These are phyloP conservation scores for Fusarium longipes DNA, from an alignment of 2,329 filamentous ascomycete species.

Conservation along the genomic window DNA sequence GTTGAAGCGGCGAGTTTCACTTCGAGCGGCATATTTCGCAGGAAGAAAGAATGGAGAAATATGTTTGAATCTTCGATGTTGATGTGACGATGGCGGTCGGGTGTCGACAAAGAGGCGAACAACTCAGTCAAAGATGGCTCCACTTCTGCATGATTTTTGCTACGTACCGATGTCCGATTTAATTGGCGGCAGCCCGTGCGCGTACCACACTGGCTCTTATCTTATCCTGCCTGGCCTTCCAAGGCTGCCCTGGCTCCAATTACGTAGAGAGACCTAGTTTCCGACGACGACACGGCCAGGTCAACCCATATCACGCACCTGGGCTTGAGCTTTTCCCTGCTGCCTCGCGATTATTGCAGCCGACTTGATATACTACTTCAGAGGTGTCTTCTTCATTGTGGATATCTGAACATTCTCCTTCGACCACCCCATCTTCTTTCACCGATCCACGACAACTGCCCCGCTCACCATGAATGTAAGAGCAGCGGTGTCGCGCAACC, in stretches of 20 bases:
- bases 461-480: slow-evolving; percentile 48
- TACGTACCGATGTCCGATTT: slow-evolving; percentile 42
- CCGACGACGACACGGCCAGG: slow-evolving; percentile 31
- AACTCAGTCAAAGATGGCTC: slow-evolving; percentile 36
- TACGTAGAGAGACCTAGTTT: slow-evolving; percentile 29
- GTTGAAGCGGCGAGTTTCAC: slow-evolving; percentile 44
- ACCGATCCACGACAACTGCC: slow-evolving; percentile 18
- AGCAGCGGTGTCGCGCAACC: slow-evolving; percentile 34
- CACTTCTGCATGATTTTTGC: slow-evolving; percentile 51
- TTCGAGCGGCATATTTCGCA: slow-evolving; percentile 52
- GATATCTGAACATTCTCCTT: background rate
- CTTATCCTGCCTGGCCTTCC: slow-evolving; percentile 45
- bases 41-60: slow-evolving; percentile 23
- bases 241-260: slow-evolving; percentile 29
- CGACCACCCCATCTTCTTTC: background rate
- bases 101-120: slow-evolving; percentile 37
- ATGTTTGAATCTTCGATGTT: slow-evolving; percentile 38
- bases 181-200: slow-evolving; percentile 46
- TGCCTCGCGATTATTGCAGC: slow-evolving; percentile 35
- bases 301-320: slow-evolving; percentile 35
- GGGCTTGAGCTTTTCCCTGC: slow-evolving; percentile 21
- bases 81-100: slow-evolving; percentile 36
- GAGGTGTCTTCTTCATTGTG: background rate
- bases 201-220: slow-evolving; percentile 38
- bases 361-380: slow-evolving; percentile 1